Base-by-base conservation (phyloP, 2,329 filamentous ascomycete species). In the Nemania serpens region DNA sequence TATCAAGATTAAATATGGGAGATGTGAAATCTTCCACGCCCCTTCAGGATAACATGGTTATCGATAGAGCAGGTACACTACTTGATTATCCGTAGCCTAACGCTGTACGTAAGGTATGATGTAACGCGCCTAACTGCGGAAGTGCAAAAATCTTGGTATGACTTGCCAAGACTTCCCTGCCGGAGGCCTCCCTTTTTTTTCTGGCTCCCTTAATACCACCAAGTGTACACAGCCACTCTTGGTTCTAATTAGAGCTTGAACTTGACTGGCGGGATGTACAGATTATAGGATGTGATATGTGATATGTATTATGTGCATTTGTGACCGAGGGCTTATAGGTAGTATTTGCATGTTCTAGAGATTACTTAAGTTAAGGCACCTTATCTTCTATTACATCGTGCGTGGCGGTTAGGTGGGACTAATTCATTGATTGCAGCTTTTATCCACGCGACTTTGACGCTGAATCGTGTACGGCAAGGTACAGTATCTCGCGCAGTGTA, bases 221-320 rank as follows among this genome's bases (percentile, higher is more conserved):
- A 29, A 29, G 25, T 7, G 25, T 29, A 37, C 69, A 68, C 63
- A 68, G 69, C 69, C 69, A 69, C 68, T 41, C 64, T 70, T 69
- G 67, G 66, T 42, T 42, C 7, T 48, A 17, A 29, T 50, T 34
- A 5, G 15, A 39, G 36, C 36, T 10, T 7, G 11, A 12, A 39
- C 11, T 39, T 49, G 39, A 54, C n/a, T 43, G 59, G 55, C 54
- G 33, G 45, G 9, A 50, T 54, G 39, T 39, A 20, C 36, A 15
- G 42, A 22, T 49, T n/a, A 5, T 36, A 29, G 29, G 41, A 42
- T 45, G 7, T 39, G 12, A 13, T 39, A 45, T 53, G 61, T 60
- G 54, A 55, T 37, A 52, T 46, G n/a, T 42, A 20, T 5, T 5
- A 55, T 29, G 50, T 58, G 59, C 55, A 59, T 42, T 49, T 58